Evolutionary conservation across 352 stramenopile species (phyloP).

Genomic region (Globisporangium acanthophoron): DNA sequence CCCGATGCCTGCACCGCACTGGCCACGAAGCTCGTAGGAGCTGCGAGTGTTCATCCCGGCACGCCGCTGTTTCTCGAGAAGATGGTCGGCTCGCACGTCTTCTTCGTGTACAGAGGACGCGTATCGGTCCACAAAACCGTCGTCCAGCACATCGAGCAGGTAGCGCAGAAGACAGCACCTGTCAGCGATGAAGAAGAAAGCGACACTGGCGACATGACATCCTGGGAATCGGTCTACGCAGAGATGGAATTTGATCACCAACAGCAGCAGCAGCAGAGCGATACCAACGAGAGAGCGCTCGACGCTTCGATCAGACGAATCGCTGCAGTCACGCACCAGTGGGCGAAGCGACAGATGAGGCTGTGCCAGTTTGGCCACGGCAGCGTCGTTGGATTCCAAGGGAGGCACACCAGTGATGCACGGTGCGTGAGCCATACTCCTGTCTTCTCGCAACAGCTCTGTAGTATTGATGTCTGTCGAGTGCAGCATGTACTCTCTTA

Average conservation of each 20-base stretch:
- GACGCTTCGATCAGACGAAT: not conserved
- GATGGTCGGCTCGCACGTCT: slow-evolving; percentile 13
- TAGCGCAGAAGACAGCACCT: not conserved
- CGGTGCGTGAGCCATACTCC: slow-evolving; percentile 3
- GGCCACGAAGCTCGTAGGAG: slow-evolving; percentile 22
- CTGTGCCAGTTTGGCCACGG: slow-evolving; percentile 5
- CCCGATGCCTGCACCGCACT: slow-evolving; percentile 32
- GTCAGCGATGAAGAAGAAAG: not conserved
- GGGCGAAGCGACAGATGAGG: slow-evolving; percentile 9
- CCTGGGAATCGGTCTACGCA: slow-evolving; percentile 4
- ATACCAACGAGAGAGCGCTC: not conserved
- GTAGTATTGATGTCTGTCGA: not conserved
- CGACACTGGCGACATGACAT: not conserved
- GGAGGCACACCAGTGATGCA: not conserved
- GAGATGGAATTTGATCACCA: not conserved
- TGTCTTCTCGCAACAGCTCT: too few species aligned
- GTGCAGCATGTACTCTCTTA: slow-evolving; percentile 19
- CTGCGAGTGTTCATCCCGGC: slow-evolving; percentile 14
- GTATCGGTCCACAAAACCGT: slow-evolving; percentile 24
- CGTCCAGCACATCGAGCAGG: slow-evolving; percentile 7
- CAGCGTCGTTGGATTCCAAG: slow-evolving; percentile 9
- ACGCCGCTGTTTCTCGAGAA: slow-evolving; percentile 31
- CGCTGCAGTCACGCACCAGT: not conserved
- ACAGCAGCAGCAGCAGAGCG: not conserved
- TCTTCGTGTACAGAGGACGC: slow-evolving; percentile 21